A percentile compares a stretch with the other conserved stretches of the same genome.
These are phyloP conservation scores for Exophiala lecanii-corni DNA, from an alignment of 2,329 filamentous ascomycete species.

Conservation along the genomic window DNA sequence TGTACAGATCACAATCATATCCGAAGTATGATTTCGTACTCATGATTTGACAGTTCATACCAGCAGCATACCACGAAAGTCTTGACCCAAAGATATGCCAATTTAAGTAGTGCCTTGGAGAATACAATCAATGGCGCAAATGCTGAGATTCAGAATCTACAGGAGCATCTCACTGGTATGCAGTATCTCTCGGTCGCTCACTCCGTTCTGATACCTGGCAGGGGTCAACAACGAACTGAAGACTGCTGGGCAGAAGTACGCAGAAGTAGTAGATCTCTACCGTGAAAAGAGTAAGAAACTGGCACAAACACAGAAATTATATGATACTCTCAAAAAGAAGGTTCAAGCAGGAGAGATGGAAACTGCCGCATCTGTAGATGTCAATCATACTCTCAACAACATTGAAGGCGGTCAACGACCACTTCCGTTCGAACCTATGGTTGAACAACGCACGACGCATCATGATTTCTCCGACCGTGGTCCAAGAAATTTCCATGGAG, in stretches of 20 bases:
- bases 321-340: constrained; percentile 53
- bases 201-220: constrained; percentile 27
- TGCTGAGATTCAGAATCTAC: constrained; percentile 61
- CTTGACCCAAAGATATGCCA: constrained; percentile 66
- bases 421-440: constrained; percentile 20
- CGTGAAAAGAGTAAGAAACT: constrained; percentile 68
- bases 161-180: constrained; percentile 59
- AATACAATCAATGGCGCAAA: constrained; percentile 72
- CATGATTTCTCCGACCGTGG: neutral
- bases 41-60: constrained; percentile 55
- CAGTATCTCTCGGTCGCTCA: neutral
- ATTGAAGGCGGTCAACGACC: constrained; percentile 25
- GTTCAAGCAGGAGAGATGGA: constrained; percentile 52
- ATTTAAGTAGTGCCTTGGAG: constrained; percentile 63
- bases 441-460: constrained; percentile 17
- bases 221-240: constrained; percentile 60
- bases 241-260: constrained; percentile 63
- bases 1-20: constrained; percentile 53
- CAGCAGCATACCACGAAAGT: constrained; percentile 70
- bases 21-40: neutral
- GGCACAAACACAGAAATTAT: constrained; percentile 61
- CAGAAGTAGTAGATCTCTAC: constrained; percentile 63
- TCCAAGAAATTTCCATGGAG: constrained; percentile 15
- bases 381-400: constrained; percentile 43
- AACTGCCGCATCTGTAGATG: constrained; percentile 51